A percentile compares a stretch with the other conserved stretches of the same genome.
These are phyloP conservation scores for Solanum sitiens DNA, from an alignment of 257 asterid species.

Conservation along the genomic window DNA sequence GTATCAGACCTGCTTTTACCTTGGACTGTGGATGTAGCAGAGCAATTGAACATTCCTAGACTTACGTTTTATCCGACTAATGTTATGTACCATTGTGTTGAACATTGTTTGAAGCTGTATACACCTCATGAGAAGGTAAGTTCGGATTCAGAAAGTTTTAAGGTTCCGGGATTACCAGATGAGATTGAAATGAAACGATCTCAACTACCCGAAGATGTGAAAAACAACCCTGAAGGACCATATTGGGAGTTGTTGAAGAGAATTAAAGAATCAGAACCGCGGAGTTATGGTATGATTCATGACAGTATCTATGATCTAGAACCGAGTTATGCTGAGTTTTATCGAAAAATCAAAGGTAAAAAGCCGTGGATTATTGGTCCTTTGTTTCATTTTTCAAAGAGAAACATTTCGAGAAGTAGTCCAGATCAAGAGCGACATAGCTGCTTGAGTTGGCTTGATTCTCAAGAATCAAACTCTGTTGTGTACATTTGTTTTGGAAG, in stretches of 20 bases:
- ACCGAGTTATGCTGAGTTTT: slow-evolving; percentile 9
- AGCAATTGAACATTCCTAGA: slow-evolving; percentile 15
- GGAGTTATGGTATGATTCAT: slow-evolving; percentile 8
- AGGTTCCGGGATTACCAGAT: slow-evolving; percentile 14
- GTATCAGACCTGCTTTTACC: slow-evolving; percentile 17
- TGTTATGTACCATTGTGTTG: slow-evolving; percentile 5
- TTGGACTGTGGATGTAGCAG: slow-evolving; percentile 22
- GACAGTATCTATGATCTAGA: slow-evolving; percentile 17
- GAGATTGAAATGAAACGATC: slow-evolving; percentile 12
- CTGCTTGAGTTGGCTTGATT: slow-evolving; percentile 9
- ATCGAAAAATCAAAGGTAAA: not conserved
- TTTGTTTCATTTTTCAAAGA: slow-evolving; percentile 8
- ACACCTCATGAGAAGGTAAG: slow-evolving; percentile 13
- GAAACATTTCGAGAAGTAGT: not conserved
- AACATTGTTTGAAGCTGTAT: not conserved
- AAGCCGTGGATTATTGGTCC: slow-evolving; percentile 14
- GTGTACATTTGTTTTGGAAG: slow-evolving; percentile 21
- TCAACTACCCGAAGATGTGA: slow-evolving; percentile 1
- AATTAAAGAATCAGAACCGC: slow-evolving; percentile 4
- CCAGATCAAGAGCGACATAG: not conserved
- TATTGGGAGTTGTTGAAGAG: not conserved
- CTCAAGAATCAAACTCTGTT: slow-evolving; percentile 1
- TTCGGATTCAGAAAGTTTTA: slow-evolving; percentile 14
- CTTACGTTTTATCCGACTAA: slow-evolving; percentile 5
- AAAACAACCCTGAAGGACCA: not conserved